Percentiles rank a stretch among this genome's conserved stretches.
phyloP scores from a whole-genome alignment of 495 filamentous ascomycete species.

The Tuber indicum region DNA sequence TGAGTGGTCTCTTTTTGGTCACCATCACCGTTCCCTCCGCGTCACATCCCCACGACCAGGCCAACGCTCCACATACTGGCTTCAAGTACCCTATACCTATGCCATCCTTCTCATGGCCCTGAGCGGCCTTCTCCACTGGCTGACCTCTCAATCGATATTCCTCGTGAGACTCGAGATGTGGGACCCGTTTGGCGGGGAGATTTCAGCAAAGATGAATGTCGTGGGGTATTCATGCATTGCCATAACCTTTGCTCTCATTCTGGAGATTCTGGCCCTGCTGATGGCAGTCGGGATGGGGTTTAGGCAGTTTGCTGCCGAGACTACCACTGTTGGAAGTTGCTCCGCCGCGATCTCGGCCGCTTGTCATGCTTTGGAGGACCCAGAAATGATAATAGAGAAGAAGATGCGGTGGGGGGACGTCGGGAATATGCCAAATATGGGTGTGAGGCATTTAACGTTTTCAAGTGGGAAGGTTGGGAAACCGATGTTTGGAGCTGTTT shows the following conservation, averaged over 20 bases:
- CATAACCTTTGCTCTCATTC: conserved; percentile 5
- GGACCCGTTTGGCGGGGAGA: conserved; percentile 13
- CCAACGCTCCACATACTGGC: conserved; percentile 45
- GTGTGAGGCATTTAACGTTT: neutral
- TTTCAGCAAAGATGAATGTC: neutral
- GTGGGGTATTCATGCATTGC: conserved; percentile 17
- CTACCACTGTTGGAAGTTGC: neutral
- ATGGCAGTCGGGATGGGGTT: neutral
- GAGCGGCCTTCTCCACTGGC: conserved; percentile 44
- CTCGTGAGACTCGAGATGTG: conserved; percentile 36
- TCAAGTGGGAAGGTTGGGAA: neutral
- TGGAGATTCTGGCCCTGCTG: conserved; percentile 6
- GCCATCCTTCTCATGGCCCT: conserved; percentile 41
- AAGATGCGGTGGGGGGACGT: neutral
- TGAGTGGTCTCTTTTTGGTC: too few species aligned
- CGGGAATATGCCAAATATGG: neutral
- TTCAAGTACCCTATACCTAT: conserved; percentile 45
- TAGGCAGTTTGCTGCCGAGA: neutral
- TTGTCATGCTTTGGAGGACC: neutral
- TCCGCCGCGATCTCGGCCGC: neutral
- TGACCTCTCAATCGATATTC: conserved; percentile 46
- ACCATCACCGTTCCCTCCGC: conserved; percentile 11
- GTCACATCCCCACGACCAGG: conserved; percentile 42
- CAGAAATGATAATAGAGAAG: neutral
- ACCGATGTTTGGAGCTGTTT: neutral